Evolutionary conservation across 441 rosid species (phyloP).

Genomic region (Mallotus japonicus): DNA sequence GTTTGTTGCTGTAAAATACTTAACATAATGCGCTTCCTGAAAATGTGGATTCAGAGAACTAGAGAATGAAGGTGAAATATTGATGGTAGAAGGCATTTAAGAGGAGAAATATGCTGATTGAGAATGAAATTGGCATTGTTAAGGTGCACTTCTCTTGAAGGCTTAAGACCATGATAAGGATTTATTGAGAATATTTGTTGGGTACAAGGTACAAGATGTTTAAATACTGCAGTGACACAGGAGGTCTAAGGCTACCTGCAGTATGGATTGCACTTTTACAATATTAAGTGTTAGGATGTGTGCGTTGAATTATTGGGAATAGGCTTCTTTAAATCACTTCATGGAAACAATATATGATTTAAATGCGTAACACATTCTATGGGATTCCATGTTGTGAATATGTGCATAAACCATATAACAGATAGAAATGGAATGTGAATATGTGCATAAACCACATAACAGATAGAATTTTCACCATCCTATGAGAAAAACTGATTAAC

Average conservation of each 20-base stretch:
- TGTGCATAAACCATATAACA: background rate
- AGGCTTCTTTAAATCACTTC: background rate
- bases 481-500: no score
- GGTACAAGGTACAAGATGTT: no score
- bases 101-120: background rate
- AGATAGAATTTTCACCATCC: background rate
- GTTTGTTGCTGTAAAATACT: background rate
- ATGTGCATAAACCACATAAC: no score
- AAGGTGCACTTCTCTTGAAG: background rate
- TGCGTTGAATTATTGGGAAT: background rate
- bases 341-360: background rate
- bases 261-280: background rate
- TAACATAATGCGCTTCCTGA: background rate
- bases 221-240: background rate
- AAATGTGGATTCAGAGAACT: background rate
- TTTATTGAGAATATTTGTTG: background rate
- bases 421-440: no score
- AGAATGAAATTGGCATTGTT: background rate
- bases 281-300: background rate
- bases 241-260: background rate
- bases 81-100: background rate
- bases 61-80: background rate
- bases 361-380: background rate
- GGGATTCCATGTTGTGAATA: background rate
- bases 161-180: background rate